Base-by-base conservation (phyloP, 1,139 yeast genomes). In the Hemisphaericaspora xylofermentans region DNA sequence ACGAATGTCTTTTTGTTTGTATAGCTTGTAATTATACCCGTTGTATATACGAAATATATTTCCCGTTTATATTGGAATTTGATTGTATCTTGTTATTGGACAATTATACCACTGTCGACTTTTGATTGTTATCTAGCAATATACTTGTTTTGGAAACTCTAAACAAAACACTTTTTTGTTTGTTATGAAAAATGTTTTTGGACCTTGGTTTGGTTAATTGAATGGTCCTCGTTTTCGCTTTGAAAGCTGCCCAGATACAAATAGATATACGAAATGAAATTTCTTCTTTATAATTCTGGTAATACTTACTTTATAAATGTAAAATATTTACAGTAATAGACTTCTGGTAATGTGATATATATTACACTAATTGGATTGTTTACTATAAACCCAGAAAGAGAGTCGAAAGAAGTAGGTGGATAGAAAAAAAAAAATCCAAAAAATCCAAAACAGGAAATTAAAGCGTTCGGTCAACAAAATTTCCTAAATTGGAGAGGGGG, bases 361-460 rank as follows among this genome's bases (percentile, higher is more conserved):
- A 21, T 21, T 8, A 6, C 24, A 21, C 24, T 21, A 21, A n/a
- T 33, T 33, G 18, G 15, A 24, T 10, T 35, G 24, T 19, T 27
- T 35, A 21, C 19, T 27, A n/a, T 14, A 18, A 4, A 6, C 34
- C 6, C 10, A 21, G 13, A 31, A 15, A 31, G 34, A 31, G 8
- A 31, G 38, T 14, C 16, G 16, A 26, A 35, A 27, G 27, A n/a
- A 12, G 33, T 35, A 14, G 10, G 29, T 13, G 29, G 6, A 26
- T 4, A 26, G 16, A 26, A 26, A 26, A 26, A 26, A 26, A 26
- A 26, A 26, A 35, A 35, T 27, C 38, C 38, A 26, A 26, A 26
- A 26, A 35, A 35, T 27, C 38, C 38, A 22, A 19, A 35, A 35
- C 19, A 28, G 38, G 38, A 35, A 35, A 35, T 35, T 24, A 29